Evolutionary conservation across 257 asterid genomes (phyloP).

Genomic region (Ocimum tenuiflorum): DNA sequence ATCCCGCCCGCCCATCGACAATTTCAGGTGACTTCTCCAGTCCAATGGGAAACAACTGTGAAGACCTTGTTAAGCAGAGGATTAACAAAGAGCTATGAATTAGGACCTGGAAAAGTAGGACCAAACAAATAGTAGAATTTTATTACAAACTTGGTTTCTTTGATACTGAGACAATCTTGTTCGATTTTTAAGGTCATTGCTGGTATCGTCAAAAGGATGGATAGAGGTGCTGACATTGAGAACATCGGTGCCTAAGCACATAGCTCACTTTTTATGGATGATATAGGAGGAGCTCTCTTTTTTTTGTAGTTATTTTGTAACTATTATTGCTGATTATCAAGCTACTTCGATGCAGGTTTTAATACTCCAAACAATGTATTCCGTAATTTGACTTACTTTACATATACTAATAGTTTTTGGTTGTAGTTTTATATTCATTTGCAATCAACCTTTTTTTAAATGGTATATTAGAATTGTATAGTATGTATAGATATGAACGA

Average conservation of each 20-base stretch:
- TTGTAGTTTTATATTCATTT: neutral
- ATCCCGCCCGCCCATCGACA: neutral
- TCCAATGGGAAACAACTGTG: constrained; percentile 37
- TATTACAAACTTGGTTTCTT: neutral
- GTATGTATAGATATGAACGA: neutral
- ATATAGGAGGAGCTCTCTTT: too few relatives aligned
- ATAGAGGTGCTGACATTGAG: constrained; percentile 67
- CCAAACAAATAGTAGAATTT: neutral
- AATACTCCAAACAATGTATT: too few relatives aligned
- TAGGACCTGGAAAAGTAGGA: constrained; percentile 85
- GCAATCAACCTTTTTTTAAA: neutral
- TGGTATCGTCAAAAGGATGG: constrained; percentile 85
- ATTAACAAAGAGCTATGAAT: constrained; percentile 48
- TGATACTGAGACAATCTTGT: neutral
- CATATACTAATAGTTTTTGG: too few relatives aligned
- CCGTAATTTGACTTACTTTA: too few relatives aligned
- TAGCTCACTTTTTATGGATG: too few relatives aligned
- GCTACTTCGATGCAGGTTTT: too few relatives aligned
- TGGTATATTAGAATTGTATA: neutral
- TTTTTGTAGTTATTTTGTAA: too few relatives aligned
- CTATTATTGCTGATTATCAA: too few relatives aligned
- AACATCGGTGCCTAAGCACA: constrained; percentile 56
- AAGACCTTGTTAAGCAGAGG: constrained; percentile 39
- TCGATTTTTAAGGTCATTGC: constrained; percentile 57
- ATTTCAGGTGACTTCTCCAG: constrained; percentile 49